phyloP scores from a whole-genome alignment of 345 rosid species.

The Dipteronia sinensis region DNA sequence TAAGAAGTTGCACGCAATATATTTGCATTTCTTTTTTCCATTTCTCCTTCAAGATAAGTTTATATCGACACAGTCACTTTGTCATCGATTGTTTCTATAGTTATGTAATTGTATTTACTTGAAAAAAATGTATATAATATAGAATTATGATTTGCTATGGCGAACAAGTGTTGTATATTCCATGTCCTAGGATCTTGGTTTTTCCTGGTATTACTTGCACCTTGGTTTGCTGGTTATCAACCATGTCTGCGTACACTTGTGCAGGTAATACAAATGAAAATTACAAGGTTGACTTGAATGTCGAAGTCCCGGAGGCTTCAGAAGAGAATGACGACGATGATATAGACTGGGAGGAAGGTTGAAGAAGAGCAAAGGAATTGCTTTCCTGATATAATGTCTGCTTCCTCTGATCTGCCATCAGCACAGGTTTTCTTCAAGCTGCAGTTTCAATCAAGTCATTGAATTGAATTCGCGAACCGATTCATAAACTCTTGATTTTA shows the following conservation, averaged over 20 bases:
- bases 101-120: too few species aligned
- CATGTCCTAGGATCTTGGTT: neutral
- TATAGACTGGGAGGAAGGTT: conserved; percentile 92
- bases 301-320: conserved; percentile 65
- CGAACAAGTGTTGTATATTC: neutral
- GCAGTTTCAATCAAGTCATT: neutral
- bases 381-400: neutral
- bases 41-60: too few species aligned
- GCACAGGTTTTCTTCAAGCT: neutral
- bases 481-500: neutral
- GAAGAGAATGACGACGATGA: conserved; percentile 80
- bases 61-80: too few species aligned
- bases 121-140: neutral
- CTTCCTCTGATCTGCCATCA: neutral
- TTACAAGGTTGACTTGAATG: conserved; percentile 83
- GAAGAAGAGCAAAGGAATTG: conserved; percentile 26
- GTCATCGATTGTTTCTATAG: too few species aligned
- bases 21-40: too few species aligned
- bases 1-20: neutral
- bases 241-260: conserved; percentile 6
- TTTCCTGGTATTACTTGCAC: neutral
- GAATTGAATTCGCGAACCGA: neutral
- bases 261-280: conserved; percentile 50
- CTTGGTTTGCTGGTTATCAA: neutral
- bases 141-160: neutral